Evolutionary conservation across 2,329 filamentous ascomycete species (phyloP).

Genomic region (Ustulina deusta): DNA sequence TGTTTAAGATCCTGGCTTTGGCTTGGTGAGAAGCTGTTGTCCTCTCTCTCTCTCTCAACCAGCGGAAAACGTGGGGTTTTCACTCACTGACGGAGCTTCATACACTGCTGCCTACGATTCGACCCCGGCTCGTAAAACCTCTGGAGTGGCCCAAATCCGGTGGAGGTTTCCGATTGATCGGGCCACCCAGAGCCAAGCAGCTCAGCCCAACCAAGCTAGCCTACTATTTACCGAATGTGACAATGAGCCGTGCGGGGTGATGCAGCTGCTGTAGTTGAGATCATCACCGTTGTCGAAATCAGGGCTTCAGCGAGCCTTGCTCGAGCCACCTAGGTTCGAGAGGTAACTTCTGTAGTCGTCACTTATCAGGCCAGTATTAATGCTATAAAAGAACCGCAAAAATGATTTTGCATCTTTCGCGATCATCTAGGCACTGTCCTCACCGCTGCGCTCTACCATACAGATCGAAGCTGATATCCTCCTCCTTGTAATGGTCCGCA

Average conservation of each 20-base stretch:
- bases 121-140: slow-evolving; percentile 16
- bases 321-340: slow-evolving; percentile 6
- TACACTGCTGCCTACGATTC: slow-evolving; percentile 25
- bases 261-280: slow-evolving; percentile 30
- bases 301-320: background rate
- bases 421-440: slow-evolving; percentile 11
- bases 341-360: slow-evolving; percentile 2
- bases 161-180: slow-evolving; percentile 31
- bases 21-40: slow-evolving; percentile 7
- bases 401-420: slow-evolving; percentile 9
- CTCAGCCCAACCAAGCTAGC: slow-evolving; percentile 22
- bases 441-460: slow-evolving; percentile 51
- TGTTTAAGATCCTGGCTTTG: background rate
- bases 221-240: slow-evolving; percentile 7
- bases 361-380: slow-evolving; percentile 1
- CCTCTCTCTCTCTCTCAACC: background rate
- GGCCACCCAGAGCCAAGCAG: slow-evolving; percentile 24
- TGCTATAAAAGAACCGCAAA: slow-evolving; percentile 16
- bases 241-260: slow-evolving; percentile 34
- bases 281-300: slow-evolving; percentile 1
- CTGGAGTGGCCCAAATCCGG: slow-evolving; percentile 18
- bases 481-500: slow-evolving; percentile 79
- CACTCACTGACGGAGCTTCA: slow-evolving; percentile 22
- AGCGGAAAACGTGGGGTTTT: slow-evolving; percentile 21
- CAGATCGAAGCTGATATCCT: slow-evolving; percentile 74